phyloP scores from a whole-genome alignment of 768 basidiomycete genomes.

The Suillus variegatus region DNA sequence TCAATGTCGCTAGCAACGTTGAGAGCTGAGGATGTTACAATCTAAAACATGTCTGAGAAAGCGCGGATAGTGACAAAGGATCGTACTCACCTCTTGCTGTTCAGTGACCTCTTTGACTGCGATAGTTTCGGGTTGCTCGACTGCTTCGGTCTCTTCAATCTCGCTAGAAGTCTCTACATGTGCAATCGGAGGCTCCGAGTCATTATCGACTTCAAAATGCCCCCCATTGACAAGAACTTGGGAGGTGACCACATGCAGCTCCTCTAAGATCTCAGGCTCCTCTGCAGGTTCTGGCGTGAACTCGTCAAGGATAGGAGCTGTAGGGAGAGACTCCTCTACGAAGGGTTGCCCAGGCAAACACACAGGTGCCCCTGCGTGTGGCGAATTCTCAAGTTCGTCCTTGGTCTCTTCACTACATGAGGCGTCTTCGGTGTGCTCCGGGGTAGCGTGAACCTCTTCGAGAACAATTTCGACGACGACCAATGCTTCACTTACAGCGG shows the following conservation, averaged over 20 bases:
- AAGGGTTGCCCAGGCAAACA: not conserved
- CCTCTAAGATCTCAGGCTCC: conserved; percentile 3
- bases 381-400: not conserved
- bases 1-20: conserved; percentile 30
- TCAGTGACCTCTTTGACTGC: conserved; percentile 5
- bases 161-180: not conserved
- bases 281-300: not conserved
- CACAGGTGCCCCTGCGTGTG: not conserved
- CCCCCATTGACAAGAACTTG: not conserved
- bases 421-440: not conserved
- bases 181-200: not conserved
- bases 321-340: not conserved
- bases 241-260: not conserved
- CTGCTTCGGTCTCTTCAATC: conserved; percentile 7
- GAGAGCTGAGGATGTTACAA: not conserved
- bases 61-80: not conserved
- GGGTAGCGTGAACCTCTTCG: not conserved
- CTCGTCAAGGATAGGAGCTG: not conserved
- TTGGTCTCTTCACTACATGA: not conserved
- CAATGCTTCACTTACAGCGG: not conserved
- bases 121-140: not conserved
- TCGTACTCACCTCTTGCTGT: not conserved
- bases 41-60: conserved; percentile 1
- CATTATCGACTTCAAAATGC: not conserved
- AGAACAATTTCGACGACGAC: not conserved